Conservation (phyloP, 2,329 filamentous ascomycete species). For the Ceratocystiopsis minuta region DNA sequence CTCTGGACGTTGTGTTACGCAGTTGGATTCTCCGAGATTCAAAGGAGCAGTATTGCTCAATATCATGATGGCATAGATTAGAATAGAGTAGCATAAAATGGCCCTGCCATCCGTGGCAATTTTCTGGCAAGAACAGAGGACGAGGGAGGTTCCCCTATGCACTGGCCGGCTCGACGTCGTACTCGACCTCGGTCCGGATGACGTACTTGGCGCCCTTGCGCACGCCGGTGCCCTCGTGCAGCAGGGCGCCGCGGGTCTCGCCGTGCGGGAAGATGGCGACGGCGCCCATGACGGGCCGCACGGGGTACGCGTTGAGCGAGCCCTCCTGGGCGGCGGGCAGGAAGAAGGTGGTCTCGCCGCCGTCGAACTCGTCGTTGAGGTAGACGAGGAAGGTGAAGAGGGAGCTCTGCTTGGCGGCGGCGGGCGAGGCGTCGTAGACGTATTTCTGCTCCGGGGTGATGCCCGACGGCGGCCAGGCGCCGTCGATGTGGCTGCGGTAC, state of each 20-base stretch:
- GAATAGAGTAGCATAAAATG: too few relatives aligned
- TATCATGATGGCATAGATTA: too few relatives aligned
- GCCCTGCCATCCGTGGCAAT: too few relatives aligned
- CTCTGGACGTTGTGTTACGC: too few relatives aligned
- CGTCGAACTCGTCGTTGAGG: conserved; percentile 53
- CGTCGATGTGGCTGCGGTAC: conserved; percentile 53
- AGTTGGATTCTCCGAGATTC: too few relatives aligned
- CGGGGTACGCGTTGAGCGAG: conserved; percentile 48
- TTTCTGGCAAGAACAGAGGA: too few relatives aligned
- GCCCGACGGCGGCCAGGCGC: conserved; percentile 55
- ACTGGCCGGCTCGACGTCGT: conserved; percentile 32
- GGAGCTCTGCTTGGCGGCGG: conserved; percentile 41
- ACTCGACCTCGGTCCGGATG: conserved; percentile 53
- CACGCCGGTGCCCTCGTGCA: conserved; percentile 56
- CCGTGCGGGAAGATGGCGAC: conserved; percentile 55
- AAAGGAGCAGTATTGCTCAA: too few relatives aligned
- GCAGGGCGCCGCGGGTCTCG: conserved; percentile 42
- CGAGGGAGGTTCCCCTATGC: not conserved
- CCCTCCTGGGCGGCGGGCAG: conserved; percentile 46
- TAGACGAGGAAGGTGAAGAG: conserved; percentile 54
- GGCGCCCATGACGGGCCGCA: conserved; percentile 49
- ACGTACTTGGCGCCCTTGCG: conserved; percentile 50
- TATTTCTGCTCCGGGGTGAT: conserved; percentile 40
- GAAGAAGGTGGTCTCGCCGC: conserved; percentile 56
- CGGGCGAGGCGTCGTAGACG: conserved; percentile 47